Base-by-base conservation (phyloP, 345 rosid species). In the Aurinia saxatilis region DNA sequence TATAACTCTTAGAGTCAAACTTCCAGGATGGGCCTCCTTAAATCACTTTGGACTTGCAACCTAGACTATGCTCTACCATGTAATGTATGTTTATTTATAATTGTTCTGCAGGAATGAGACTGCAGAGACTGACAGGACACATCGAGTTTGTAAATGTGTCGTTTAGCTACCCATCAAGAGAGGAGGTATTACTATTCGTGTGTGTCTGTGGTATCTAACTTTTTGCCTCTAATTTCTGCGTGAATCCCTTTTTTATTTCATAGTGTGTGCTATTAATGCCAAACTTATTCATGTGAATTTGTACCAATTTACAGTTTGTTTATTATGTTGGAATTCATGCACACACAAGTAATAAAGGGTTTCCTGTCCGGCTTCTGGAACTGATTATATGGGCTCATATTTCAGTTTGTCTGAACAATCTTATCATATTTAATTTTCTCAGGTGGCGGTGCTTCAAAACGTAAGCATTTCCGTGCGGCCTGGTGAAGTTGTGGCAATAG, bases 401-500 rank as follows among this genome's bases (percentile, higher is more conserved):
- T 10, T 56, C 35, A 33, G 33, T 39, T 10, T 17, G 4, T 42
- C 49, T 51, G 16, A 57, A 35, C 38, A 57, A 49, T 18, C 38
- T 50, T 35, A 51, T 44, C 55, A 27, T 64, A 25, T 36, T 42
- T 33, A 3, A 57, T 50, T 57, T 14, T 64, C 44, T 58, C 84
- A 92, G 97, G 85, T 87, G 56, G 80, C 82, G 9, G 95, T 92
- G 29, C 73, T 92, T 61, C 82, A 75, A 70, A 79, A 70, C 33
- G 77, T 87, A 49, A 87, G 63, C 82, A 48, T 89, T 51, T 74
- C 84, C 4, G 80, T 89, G 63, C 68, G 64, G 50, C 91, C 96
- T 6, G 82, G 95, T 57, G 96, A 92, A 92, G 96, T 84, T 12
- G 81, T 92, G 56, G 99, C 97, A 56, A 60, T 89, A 13, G 99